Percentiles rank a stretch among this genome's conserved stretches.
These are phyloP conservation scores for Volvox carteri DNA, from an alignment of 163 green algal genomes.

Conservation along the genomic window DNA sequence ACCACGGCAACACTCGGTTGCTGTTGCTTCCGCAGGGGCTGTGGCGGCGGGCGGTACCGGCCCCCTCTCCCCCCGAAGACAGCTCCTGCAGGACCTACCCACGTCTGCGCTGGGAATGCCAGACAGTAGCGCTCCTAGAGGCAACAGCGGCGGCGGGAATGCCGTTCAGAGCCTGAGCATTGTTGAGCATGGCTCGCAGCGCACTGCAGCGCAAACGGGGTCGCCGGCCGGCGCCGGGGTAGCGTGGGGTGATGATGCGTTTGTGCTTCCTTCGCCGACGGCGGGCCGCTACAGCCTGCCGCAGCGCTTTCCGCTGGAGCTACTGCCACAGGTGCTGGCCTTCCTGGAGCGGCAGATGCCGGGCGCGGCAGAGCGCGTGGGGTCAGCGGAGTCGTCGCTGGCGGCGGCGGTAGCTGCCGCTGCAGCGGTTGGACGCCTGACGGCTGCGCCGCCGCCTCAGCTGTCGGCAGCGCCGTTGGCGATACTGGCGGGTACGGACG, in stretches of 20 bases:
- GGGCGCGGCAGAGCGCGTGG: neutral
- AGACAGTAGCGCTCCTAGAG: neutral
- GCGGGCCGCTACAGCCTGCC: slow-evolving; percentile 49
- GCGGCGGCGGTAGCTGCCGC: slow-evolving; percentile 27
- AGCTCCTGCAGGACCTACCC: slow-evolving; percentile 15
- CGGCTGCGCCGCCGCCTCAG: slow-evolving; percentile 1
- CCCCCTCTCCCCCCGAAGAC: slow-evolving; percentile 12
- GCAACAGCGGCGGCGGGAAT: neutral
- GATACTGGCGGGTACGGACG: neutral
- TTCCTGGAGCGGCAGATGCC: slow-evolving; percentile 41
- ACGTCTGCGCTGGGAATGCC: neutral
- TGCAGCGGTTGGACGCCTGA: neutral
- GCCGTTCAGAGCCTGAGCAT: neutral
- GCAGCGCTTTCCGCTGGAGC: slow-evolving; percentile 53
- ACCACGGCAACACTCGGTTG: neutral
- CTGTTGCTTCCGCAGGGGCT: neutral
- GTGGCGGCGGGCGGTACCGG: neutral
- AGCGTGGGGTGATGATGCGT: neutral
- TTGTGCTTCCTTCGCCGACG: slow-evolving; percentile 18
- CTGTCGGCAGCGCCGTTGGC: slow-evolving; percentile 4
- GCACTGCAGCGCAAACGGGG: neutral
- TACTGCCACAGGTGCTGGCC: slow-evolving; percentile 37
- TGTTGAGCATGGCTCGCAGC: neutral
- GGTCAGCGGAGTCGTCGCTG: neutral
- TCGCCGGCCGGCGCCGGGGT: neutral